Conservation (phyloP, 768 basidiomycete species). For the Kwoniella botswanensis region DNA sequence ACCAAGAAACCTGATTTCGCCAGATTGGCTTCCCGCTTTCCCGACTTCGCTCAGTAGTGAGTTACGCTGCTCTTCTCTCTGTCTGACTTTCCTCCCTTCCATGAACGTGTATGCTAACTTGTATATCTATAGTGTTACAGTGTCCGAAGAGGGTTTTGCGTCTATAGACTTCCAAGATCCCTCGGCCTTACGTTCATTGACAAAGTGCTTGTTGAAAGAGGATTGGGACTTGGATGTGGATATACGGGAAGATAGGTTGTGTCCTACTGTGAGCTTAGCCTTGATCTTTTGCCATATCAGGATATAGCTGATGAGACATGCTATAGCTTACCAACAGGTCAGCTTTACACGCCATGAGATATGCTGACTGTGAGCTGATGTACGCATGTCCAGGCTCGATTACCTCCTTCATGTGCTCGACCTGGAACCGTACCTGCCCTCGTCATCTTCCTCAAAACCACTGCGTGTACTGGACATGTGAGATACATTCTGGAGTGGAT, state of each 20-base stretch:
- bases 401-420: constrained; percentile 67
- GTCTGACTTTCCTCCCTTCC: neutral
- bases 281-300: neutral
- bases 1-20: constrained; percentile 65
- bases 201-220: constrained; percentile 73
- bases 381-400: constrained; percentile 67
- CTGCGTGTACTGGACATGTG: constrained; percentile 68
- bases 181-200: constrained; percentile 74
- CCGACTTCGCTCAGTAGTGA: constrained; percentile 66
- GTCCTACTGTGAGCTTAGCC: constrained; percentile 73
- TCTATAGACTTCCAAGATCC: constrained; percentile 78
- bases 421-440: constrained; percentile 63
- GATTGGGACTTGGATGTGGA: constrained; percentile 72
- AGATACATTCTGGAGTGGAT: constrained; percentile 33
- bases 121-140: constrained; percentile 28
- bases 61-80: constrained; percentile 34
- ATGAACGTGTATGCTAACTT: constrained; percentile 7
- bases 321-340: constrained; percentile 51
- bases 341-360: neutral
- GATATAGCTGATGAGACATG: neutral
- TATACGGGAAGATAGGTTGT: constrained; percentile 74
- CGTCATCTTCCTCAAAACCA: constrained; percentile 64
- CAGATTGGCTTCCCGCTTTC: constrained; percentile 66
- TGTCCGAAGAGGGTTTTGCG: constrained; percentile 39
- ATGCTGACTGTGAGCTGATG: neutral